Base-by-base conservation (phyloP, 2,329 filamentous ascomycete genomes). In the Aspergillus fischeri region DNA sequence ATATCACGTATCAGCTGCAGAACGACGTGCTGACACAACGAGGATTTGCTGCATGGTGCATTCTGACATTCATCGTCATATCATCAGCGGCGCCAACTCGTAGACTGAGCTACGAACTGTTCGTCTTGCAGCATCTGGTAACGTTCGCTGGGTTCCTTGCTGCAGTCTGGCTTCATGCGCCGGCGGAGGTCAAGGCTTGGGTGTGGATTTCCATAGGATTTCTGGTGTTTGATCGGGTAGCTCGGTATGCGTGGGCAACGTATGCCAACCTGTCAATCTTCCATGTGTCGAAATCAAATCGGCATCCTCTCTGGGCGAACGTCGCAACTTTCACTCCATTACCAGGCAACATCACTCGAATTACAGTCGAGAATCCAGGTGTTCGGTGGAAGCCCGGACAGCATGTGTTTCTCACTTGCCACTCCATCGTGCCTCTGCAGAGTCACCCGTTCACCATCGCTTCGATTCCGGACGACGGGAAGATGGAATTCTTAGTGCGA, bases 361-460 rank as follows among this genome's bases (percentile, higher is more conserved):
- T 88, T 58, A 82, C 80, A 1, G 80, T 88, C 48, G 65, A 74
- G 1, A 77, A 83, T 24, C 82, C 82, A 1, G 78, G 81, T 2
- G 77, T 87, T 52, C 72, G 67, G 20, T 89, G 86, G 86, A 77
- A 70, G 28, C 78, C 86, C 3, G 86, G 86, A 1, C 85, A 88
- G 59, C 85, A 88, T 66, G 78, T 84, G 0, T 86, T 86, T 62
- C 71, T 88, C 2, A 81, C 82, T 4, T 86, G 77, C 63, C 85
- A 82, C 63, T 77, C 76, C 0, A 67, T 86, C 41, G 77, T 78
- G 20, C 84, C 83, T 0, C 70, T 88, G 1, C 83, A 87, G 64
- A 82, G 80, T 25, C 86, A 89, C 61, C 86, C 86, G 0, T 88
- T 88, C 65, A 87, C 84, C 1, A 84, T 88, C 57, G 74, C 81